phyloP scores from a whole-genome alignment of 495 filamentous ascomycete species.

The Daldinia decipiens region DNA sequence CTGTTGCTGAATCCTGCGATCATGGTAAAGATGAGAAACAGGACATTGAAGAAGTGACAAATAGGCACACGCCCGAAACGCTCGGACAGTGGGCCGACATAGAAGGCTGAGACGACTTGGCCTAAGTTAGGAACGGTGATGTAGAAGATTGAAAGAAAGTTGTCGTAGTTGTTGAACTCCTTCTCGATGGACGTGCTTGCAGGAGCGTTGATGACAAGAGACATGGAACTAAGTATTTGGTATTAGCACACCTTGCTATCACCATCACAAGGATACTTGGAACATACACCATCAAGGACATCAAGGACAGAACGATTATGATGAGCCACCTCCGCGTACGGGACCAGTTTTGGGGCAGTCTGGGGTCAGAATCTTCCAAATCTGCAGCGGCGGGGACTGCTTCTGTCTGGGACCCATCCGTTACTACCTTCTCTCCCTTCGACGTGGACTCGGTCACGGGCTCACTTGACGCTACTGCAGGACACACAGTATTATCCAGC shows the following conservation, averaged over 20 bases:
- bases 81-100: slow-evolving; percentile 1
- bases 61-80: background rate
- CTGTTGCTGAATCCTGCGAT: slow-evolving; percentile 1
- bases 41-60: slow-evolving; percentile 1
- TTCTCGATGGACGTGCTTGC: background rate
- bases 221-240: background rate
- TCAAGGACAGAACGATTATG: background rate
- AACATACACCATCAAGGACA: slow-evolving; percentile 1
- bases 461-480: slow-evolving; percentile 1
- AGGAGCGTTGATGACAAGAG: background rate
- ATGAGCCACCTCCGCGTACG: background rate
- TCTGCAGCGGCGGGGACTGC: background rate
- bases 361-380: slow-evolving; percentile 1
- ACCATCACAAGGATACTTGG: background rate
- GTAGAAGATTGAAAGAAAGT: background rate
- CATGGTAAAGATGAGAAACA: background rate
- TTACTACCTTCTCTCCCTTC: slow-evolving; percentile 2
- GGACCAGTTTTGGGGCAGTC: slow-evolving; percentile 1
- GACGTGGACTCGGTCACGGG: background rate
- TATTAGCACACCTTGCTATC: background rate
- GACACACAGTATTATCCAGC: background rate
- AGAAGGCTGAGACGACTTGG: background rate
- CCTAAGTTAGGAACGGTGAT: background rate
- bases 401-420: background rate
- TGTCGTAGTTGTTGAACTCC: background rate